Conservation (phyloP, 306 rosid species). For the Vachellia pachyceras region DNA sequence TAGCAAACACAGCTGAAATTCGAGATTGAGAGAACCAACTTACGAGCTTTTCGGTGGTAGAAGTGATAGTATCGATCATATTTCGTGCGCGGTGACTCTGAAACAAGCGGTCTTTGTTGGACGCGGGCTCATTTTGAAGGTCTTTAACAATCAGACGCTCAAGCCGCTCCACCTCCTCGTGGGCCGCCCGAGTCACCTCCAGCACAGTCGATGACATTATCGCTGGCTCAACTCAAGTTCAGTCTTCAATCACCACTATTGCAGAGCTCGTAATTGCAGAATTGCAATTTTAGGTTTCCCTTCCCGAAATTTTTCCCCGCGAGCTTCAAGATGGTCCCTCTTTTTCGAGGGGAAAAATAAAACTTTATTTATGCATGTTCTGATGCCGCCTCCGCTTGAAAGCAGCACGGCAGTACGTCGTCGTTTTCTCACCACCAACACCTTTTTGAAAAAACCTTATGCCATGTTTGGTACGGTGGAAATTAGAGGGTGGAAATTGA, state of each 20-base stretch:
- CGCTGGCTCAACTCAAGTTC: conserved; percentile 18
- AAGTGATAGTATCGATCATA: conserved; percentile 76
- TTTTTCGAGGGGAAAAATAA: not conserved
- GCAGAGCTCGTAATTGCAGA: not conserved
- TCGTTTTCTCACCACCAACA: too few species aligned
- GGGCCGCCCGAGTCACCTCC: conserved; percentile 86
- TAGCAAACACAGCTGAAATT: not conserved
- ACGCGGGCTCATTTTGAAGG: conserved; percentile 73
- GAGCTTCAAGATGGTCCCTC: not conserved
- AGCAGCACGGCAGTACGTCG: too few species aligned
- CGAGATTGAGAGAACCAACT: not conserved
- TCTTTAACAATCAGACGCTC: conserved; percentile 92
- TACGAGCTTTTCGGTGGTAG: conserved; percentile 78
- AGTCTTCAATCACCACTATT: conserved; percentile 8
- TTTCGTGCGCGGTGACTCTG: conserved; percentile 89
- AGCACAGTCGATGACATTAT: conserved; percentile 94
- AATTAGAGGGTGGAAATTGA: too few species aligned
- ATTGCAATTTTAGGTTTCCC: conserved; percentile 6
- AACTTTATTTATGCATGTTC: too few species aligned
- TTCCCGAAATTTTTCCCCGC: not conserved
- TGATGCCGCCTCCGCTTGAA: too few species aligned
- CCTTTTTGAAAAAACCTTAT: too few species aligned
- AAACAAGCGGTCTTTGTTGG: conserved; percentile 74
- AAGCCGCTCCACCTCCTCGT: conserved; percentile 93
- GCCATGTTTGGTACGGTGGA: too few species aligned